Evolutionary conservation across 768 basidiomycete genomes (phyloP).

Genomic region (Termitomyces sp.): DNA sequence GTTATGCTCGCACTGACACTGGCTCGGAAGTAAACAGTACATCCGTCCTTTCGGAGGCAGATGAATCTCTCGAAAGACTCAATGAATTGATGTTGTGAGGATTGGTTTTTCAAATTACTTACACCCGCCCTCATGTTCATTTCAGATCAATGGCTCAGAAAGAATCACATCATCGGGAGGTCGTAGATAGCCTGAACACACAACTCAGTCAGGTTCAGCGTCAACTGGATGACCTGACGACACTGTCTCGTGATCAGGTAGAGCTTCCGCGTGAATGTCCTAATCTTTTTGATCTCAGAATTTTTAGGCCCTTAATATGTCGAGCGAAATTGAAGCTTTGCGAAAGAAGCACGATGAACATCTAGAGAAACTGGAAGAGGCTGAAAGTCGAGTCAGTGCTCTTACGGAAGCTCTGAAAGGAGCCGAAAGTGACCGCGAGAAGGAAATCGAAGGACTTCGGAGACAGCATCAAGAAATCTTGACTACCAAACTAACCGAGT

Average conservation of each 20-base stretch:
- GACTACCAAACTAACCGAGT: slow-evolving; percentile 20
- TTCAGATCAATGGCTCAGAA: slow-evolving; percentile 95
- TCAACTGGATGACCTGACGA: slow-evolving; percentile 76
- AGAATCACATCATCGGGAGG: slow-evolving; percentile 82
- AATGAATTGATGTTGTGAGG: slow-evolving; percentile 92
- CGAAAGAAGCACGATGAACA: slow-evolving; percentile 54
- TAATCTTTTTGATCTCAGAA: neutral
- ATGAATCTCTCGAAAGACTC: slow-evolving; percentile 71
- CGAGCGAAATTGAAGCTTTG: slow-evolving; percentile 75
- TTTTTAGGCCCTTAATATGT: slow-evolving; percentile 76
- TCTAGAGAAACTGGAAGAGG: slow-evolving; percentile 44
- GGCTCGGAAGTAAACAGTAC: slow-evolving; percentile 29
- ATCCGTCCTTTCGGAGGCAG: slow-evolving; percentile 42
- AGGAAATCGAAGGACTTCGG: slow-evolving; percentile 39
- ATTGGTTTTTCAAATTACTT: neutral
- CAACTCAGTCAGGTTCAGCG: slow-evolving; percentile 67
- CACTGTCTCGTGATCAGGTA: slow-evolving; percentile 84
- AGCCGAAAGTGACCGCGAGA: slow-evolving; percentile 20
- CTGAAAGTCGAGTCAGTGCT: slow-evolving; percentile 51
- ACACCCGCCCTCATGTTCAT: slow-evolving; percentile 6
- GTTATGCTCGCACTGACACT: slow-evolving; percentile 27
- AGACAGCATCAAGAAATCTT: slow-evolving; percentile 26
- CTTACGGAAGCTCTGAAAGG: slow-evolving; percentile 36
- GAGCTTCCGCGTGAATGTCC: neutral
- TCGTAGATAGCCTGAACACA: slow-evolving; percentile 63